Conservation (phyloP, 371 early-diverging fungal species). For the Syncephalis fuscata region DNA sequence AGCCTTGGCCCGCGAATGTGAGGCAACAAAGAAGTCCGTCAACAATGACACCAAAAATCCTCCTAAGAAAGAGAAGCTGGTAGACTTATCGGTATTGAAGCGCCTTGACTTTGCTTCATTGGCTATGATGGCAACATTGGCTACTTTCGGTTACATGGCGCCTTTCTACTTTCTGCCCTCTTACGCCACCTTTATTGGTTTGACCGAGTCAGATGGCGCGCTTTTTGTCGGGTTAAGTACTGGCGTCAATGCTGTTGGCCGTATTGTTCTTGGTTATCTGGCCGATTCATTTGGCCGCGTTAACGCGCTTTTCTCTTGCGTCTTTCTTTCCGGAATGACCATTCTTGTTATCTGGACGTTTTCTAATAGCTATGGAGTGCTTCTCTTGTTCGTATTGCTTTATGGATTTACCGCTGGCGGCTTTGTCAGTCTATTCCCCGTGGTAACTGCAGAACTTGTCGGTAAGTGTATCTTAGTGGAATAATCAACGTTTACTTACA, state of each 20-base stretch:
- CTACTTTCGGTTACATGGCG: constrained; percentile 17
- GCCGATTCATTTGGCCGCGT: constrained; percentile 38
- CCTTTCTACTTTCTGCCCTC: constrained; percentile 21
- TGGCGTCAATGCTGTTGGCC: constrained; percentile 29
- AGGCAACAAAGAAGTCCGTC: no score
- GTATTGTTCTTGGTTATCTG: constrained; percentile 24
- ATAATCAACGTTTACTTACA: constrained; percentile 17
- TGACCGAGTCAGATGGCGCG: constrained; percentile 18
- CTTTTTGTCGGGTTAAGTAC: constrained; percentile 30
- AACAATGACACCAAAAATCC: no score
- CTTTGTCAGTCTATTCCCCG: constrained; percentile 24
- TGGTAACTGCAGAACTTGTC: constrained; percentile 27
- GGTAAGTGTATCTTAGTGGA: constrained; percentile 9
- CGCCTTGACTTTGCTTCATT: constrained; percentile 1
- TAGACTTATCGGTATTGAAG: no score
- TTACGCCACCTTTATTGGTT: constrained; percentile 15
- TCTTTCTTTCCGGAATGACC: constrained; percentile 20
- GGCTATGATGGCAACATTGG: constrained; percentile 9
- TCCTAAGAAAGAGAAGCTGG: no score
- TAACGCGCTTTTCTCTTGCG: constrained; percentile 24
- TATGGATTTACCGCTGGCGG: constrained; percentile 45
- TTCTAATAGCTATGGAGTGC: constrained; percentile 18
- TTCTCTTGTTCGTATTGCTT: constrained; percentile 28
- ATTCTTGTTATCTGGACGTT: constrained; percentile 42
- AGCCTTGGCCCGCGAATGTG: constrained; percentile 5